Evolutionary conservation across 805 yeast species (phyloP).

Genomic region (Metschnikowia koreensis): DNA sequence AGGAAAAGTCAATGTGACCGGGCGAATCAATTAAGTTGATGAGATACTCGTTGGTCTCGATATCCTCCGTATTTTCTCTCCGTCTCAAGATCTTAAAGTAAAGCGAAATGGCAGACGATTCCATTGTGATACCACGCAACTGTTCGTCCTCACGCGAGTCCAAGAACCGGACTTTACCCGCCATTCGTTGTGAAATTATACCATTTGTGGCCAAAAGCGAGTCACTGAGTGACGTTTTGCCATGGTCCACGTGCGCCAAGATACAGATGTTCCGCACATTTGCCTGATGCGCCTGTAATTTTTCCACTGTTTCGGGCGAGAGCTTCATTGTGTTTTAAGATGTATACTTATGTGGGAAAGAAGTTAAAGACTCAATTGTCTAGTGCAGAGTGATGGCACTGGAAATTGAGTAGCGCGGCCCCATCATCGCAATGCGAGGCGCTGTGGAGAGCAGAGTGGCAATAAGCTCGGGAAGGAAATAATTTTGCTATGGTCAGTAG

Average conservation of each 20-base stretch:
- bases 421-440: not conserved
- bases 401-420: not conserved
- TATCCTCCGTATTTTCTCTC: constrained; percentile 29
- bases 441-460: no score
- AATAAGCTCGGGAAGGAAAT: no score
- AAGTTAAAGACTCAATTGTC: not conserved
- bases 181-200: constrained; percentile 89
- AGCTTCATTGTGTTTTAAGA: constrained; percentile 43
- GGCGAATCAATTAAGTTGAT: constrained; percentile 96
- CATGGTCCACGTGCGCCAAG: constrained; percentile 97
- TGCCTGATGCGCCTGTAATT: constrained; percentile 67
- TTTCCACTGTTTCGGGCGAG: constrained; percentile 59
- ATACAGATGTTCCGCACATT: constrained; percentile 88
- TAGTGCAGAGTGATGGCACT: not conserved
- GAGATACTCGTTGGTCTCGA: constrained; percentile 67
- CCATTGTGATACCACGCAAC: constrained; percentile 95
- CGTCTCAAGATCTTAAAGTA: constrained; percentile 67
- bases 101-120: constrained; percentile 91
- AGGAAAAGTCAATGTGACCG: constrained; percentile 97
- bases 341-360: not conserved
- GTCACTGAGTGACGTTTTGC: constrained; percentile 93
- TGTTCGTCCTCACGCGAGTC: constrained; percentile 97
- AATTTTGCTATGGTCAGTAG: no score
- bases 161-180: constrained; percentile 89
- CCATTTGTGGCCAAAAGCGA: constrained; percentile 93